Conservation (phyloP, 1,139 yeast genomes). For the Debaryomyces singareniensis region DNA sequence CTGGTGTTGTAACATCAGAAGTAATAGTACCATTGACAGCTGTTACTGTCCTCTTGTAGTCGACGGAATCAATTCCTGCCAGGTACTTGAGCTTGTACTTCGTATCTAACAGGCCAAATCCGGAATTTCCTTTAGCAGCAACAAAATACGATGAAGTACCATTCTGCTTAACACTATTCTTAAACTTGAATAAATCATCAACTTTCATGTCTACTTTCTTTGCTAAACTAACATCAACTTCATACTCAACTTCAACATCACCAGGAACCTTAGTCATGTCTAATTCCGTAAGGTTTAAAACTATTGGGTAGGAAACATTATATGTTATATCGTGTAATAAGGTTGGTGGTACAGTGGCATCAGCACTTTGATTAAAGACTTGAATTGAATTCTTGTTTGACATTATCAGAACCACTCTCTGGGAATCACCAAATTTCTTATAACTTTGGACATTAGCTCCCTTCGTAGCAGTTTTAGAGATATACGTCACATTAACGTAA, state of each 20-base stretch:
- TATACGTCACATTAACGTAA: slow-evolving; percentile 19
- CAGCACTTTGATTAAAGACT: neutral
- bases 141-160: slow-evolving; percentile 45
- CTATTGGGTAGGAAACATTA: slow-evolving; percentile 17
- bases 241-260: slow-evolving; percentile 14
- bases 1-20: slow-evolving; percentile 14
- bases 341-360: too few relatives aligned
- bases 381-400: slow-evolving; percentile 11
- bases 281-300: slow-evolving; percentile 3
- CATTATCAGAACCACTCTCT: slow-evolving; percentile 25
- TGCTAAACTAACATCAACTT: slow-evolving; percentile 11
- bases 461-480: slow-evolving; percentile 19
- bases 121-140: slow-evolving; percentile 46
- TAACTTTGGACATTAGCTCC: slow-evolving; percentile 30
- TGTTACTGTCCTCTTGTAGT: slow-evolving; percentile 34
- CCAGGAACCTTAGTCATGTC: slow-evolving; percentile 5
- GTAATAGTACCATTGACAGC: slow-evolving; percentile 33
- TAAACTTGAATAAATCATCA: slow-evolving; percentile 15
- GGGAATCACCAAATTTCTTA: slow-evolving; percentile 22
- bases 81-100: slow-evolving; percentile 28
- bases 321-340: slow-evolving; percentile 11
- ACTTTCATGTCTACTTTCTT: slow-evolving; percentile 11
- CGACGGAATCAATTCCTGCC: slow-evolving; percentile 18
- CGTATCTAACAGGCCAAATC: slow-evolving; percentile 36
- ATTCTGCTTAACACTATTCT: slow-evolving; percentile 19